Conservation (phyloP, 805 yeast species). For the Saccharomyces eubayanus region DNA sequence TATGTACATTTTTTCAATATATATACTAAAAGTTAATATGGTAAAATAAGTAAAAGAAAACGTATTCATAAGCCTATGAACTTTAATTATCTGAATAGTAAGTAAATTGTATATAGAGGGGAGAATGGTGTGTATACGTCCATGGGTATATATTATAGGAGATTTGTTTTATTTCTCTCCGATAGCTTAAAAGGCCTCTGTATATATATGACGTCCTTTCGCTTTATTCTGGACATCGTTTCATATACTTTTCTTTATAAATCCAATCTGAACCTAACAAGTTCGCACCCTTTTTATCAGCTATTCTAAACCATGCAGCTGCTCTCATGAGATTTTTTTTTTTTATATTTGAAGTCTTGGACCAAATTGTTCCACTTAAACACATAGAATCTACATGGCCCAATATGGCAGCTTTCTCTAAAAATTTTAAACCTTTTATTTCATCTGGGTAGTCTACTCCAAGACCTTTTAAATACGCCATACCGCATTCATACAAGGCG, state of each 20-base stretch:
- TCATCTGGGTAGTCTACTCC: conserved; percentile 42
- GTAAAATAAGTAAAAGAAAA: background rate
- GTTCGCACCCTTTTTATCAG: conserved; percentile 53
- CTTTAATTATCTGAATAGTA: background rate
- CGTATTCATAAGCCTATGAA: background rate
- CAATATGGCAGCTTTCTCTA: conserved; percentile 57
- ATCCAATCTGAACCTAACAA: conserved; percentile 69
- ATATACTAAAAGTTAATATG: background rate
- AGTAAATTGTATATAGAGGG: background rate
- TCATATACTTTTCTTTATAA: conserved; percentile 56
- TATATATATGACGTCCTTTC: background rate
- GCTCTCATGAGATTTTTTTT: conserved; percentile 55
- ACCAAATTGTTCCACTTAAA: conserved; percentile 62
- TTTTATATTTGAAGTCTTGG: conserved; percentile 39
- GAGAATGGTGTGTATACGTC: background rate
- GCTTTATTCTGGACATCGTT: conserved; percentile 1
- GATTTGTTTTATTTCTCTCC: background rate
- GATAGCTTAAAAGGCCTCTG: background rate
- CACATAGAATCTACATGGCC: conserved; percentile 65
- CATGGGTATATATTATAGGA: background rate
- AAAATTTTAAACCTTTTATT: conserved; percentile 44
- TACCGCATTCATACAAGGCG: conserved; percentile 56
- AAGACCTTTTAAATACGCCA: conserved; percentile 46
- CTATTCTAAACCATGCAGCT: conserved; percentile 61
- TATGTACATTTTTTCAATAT: background rate